Conservation (phyloP, 768 basidiomycete genomes). For the Lactarius quietus region DNA sequence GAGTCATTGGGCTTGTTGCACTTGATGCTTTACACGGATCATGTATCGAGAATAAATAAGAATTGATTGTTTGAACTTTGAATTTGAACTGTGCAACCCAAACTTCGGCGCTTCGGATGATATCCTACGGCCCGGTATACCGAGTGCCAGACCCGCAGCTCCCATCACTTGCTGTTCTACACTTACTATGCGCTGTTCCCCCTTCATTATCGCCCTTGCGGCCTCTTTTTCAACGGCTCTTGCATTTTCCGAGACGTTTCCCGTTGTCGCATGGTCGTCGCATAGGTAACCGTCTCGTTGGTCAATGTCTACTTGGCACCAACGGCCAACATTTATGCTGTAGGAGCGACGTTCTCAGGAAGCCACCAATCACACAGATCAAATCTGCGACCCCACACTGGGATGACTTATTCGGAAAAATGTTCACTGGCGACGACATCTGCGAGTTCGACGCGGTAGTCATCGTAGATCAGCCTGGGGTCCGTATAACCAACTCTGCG, state of each 20-base stretch:
- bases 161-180: neutral
- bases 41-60: neutral
- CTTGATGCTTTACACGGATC: neutral
- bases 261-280: slow-evolving; percentile 71
- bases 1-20: neutral
- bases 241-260: slow-evolving; percentile 60
- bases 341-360: slow-evolving; percentile 49
- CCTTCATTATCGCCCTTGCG: slow-evolving; percentile 44
- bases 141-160: neutral
- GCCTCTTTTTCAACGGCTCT: slow-evolving; percentile 43
- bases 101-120: no score
- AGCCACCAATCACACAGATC: neutral
- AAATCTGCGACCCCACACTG: slow-evolving; percentile 21
- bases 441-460: slow-evolving; percentile 67
- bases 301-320: neutral
- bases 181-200: slow-evolving; percentile 42
- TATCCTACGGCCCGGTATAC: neutral
- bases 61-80: no score
- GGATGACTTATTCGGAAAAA: slow-evolving; percentile 39
- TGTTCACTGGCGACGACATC: slow-evolving; percentile 44
- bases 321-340: neutral
- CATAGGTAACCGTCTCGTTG: slow-evolving; percentile 41
- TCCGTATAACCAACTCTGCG: slow-evolving; percentile 30
- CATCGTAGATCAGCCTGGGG: slow-evolving; percentile 68
- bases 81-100: no score